Percentiles rank a stretch among this genome's conserved stretches.
Conservation (phyloP, 345 rosid genomes). For the Eucalyptus erythrocorys region DNA sequence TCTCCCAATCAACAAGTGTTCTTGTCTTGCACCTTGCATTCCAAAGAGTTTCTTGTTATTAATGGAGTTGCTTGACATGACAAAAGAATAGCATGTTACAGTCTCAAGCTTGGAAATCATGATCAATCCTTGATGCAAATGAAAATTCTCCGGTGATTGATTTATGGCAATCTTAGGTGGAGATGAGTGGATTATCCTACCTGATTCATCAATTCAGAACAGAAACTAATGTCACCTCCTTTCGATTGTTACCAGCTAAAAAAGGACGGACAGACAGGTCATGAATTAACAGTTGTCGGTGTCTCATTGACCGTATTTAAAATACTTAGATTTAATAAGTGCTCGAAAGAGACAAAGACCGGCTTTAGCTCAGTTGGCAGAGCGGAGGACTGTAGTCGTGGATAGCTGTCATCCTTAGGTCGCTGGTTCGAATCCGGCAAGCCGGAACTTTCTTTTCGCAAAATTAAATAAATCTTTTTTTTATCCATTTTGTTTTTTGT, state of each 20-base stretch:
- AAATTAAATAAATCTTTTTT: not conserved
- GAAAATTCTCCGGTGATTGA: not conserved
- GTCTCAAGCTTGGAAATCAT: not conserved
- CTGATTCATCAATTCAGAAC: not conserved
- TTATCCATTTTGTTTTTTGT: not conserved
- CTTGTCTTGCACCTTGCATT: not conserved
- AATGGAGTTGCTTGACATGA: not conserved
- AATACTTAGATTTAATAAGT: fast-evolving
- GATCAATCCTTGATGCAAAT: not conserved
- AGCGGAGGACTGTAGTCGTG: slow-evolving; percentile 98
- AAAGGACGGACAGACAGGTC: not conserved
- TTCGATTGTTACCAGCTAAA: not conserved
- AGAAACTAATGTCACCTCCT: not conserved
- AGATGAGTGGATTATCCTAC: not conserved
- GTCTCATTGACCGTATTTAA: not conserved
- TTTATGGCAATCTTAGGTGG: not conserved
- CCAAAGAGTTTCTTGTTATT: not conserved
- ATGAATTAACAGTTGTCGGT: not conserved
- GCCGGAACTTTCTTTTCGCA: not conserved
- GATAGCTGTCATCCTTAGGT: slow-evolving; percentile 2
- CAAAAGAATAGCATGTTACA: not conserved
- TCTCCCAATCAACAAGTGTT: not conserved
- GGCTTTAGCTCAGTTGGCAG: slow-evolving; percentile 97
- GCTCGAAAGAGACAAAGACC: fast-evolving
- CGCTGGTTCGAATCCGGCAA: slow-evolving; percentile 53